Evolutionary conservation across 768 basidiomycete species (phyloP).

Genomic region (Terana coerulea): DNA sequence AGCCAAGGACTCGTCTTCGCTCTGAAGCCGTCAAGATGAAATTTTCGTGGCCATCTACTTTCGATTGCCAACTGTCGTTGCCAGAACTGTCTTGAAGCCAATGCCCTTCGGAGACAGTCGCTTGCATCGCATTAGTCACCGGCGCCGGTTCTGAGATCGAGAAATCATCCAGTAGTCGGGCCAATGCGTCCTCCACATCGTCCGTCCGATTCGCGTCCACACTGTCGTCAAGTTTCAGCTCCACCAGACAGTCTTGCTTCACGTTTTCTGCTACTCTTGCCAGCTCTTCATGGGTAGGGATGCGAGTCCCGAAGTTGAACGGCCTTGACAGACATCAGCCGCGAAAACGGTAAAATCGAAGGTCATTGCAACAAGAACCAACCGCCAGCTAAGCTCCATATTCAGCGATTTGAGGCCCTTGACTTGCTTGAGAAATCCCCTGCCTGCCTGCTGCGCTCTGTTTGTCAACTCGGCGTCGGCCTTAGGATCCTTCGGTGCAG

Average conservation of each 20-base stretch:
- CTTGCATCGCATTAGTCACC: conserved; percentile 4
- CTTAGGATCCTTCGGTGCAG: conserved; percentile 10
- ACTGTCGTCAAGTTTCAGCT: background rate
- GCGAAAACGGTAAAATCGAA: background rate
- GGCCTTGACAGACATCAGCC: conserved; percentile 18
- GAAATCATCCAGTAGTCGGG: background rate
- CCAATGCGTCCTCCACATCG: background rate
- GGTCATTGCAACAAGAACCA: conserved; percentile 19
- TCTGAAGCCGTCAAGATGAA: conserved; percentile 43
- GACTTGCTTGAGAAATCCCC: conserved; percentile 44
- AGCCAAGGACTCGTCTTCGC: conserved; percentile 26
- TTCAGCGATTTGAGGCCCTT: conserved; percentile 57
- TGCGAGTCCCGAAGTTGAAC: conserved; percentile 21
- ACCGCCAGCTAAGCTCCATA: conserved; percentile 70
- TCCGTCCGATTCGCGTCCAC: no score
- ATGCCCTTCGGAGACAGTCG: background rate
- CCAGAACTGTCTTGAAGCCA: background rate
- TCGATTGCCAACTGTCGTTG: no score
- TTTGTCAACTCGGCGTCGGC: background rate
- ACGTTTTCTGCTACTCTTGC: conserved; percentile 16
- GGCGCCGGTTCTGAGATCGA: background rate
- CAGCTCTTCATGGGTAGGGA: conserved; percentile 27
- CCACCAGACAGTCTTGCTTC: conserved; percentile 15
- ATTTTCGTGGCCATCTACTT: conserved; percentile 21
- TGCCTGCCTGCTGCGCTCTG: background rate